These are phyloP conservation scores for Zoysia japonica DNA, from an alignment of 176 grass and related monocot genomes.

Conservation along the genomic window DNA sequence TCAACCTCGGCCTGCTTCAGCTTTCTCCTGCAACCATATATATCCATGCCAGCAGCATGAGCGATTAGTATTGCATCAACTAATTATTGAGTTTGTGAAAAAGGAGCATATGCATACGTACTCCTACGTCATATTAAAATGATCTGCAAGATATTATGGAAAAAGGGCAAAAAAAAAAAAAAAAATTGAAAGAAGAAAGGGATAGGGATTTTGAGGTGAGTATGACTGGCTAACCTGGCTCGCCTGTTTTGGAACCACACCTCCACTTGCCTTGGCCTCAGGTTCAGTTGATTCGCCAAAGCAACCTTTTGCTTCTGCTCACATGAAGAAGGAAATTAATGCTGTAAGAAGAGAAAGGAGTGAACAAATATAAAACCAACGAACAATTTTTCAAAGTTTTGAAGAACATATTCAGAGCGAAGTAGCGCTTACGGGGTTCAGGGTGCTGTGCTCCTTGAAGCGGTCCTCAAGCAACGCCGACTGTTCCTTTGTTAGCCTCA, in stretches of 20 bases:
- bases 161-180: not conserved
- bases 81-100: not conserved
- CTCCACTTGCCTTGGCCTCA: slow-evolving; percentile 90
- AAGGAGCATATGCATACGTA: not conserved
- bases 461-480: slow-evolving; percentile 72
- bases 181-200: not conserved
- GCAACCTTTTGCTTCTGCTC: slow-evolving; percentile 77
- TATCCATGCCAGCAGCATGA: not conserved
- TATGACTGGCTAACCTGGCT: slow-evolving; percentile 69
- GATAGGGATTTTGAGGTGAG: slow-evolving; percentile 42
- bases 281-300: slow-evolving; percentile 71
- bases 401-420: not conserved
- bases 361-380: not conserved
- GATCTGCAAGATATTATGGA: not conserved
- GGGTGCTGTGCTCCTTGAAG: slow-evolving; percentile 81
- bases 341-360: not conserved
- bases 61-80: not conserved
- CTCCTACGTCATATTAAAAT: not conserved
- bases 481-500: slow-evolving; percentile 84
- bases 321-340: not conserved
- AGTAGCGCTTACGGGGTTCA: slow-evolving; percentile 57
- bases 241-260: slow-evolving; percentile 98
- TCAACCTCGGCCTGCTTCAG: slow-evolving; percentile 85
- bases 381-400: not conserved
- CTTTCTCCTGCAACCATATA: slow-evolving; percentile 61